Percentiles rank a stretch among this genome's conserved stretches.
Evolutionary conservation across 2,329 filamentous ascomycete species (phyloP).

Genomic region (Neurospora sp.): DNA sequence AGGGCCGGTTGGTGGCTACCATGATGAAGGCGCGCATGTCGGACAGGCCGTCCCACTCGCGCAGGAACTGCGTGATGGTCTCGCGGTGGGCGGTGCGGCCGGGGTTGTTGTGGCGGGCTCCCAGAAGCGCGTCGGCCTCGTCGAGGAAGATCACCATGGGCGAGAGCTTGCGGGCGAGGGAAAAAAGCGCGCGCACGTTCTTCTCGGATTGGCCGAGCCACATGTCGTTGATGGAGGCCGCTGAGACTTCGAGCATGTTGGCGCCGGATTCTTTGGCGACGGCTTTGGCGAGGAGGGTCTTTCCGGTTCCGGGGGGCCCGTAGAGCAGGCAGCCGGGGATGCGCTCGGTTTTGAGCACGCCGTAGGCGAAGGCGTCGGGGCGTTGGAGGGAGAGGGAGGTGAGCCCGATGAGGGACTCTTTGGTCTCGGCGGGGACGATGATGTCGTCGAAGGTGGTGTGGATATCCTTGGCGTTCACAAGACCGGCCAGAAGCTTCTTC

Average conservation of each 20-base stretch:
- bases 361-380: conserved; percentile 93
- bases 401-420: conserved; percentile 78
- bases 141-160: conserved; percentile 96
- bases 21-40: conserved; percentile 87
- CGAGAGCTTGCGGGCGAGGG: conserved; percentile 77
- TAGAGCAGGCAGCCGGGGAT: conserved; percentile 85
- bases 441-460: conserved; percentile 82
- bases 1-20: conserved; percentile 93
- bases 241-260: conserved; percentile 77
- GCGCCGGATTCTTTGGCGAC: conserved; percentile 59
- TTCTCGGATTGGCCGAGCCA: conserved; percentile 95
- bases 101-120: conserved; percentile 56
- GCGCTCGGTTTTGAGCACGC: conserved; percentile 80
- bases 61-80: conserved; percentile 91
- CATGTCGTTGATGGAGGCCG: conserved; percentile 89
- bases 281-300: conserved; percentile 59
- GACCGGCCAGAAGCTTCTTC: conserved; percentile 68
- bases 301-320: conserved; percentile 73
- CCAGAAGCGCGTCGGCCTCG: conserved; percentile 88
- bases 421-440: conserved; percentile 70
- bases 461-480: conserved; percentile 73
- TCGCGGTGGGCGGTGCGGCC: conserved; percentile 69
- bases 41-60: conserved; percentile 89
- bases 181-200: conserved; percentile 87
- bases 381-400: conserved; percentile 79